Percentiles rank a stretch among this genome's conserved stretches.
phyloP scores from a whole-genome alignment of 2,329 filamentous ascomycete genomes.

The Epichloe hybrida region DNA sequence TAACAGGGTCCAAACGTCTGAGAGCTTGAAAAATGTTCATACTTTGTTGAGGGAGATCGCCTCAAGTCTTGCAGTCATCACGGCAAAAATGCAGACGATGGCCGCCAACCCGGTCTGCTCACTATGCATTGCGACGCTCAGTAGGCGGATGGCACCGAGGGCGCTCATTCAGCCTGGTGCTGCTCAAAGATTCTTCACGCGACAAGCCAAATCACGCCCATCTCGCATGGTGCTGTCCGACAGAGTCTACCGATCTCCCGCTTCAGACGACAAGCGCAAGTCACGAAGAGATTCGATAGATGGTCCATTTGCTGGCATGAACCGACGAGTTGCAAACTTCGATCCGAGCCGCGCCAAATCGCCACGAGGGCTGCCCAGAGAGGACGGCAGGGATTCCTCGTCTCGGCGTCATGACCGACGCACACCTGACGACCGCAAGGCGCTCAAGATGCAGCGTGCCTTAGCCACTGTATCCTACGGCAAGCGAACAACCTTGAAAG shows the following conservation, averaged over 20 bases:
- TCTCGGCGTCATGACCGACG: conserved; percentile 22
- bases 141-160: conserved; percentile 6
- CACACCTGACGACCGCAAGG: conserved; percentile 41
- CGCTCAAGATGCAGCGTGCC: conserved; percentile 84
- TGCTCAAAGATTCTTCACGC: conserved; percentile 23
- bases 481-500: conserved; percentile 39
- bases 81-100: conserved; percentile 5
- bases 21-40: no score
- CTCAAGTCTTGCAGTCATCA: background rate
- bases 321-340: conserved; percentile 34
- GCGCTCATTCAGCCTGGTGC: conserved; percentile 18
- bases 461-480: conserved; percentile 67
- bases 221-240: conserved; percentile 47
- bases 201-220: conserved; percentile 24
- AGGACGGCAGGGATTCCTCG: conserved; percentile 11
- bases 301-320: conserved; percentile 44
- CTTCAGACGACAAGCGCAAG: conserved; percentile 20
- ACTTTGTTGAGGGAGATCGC: no score
- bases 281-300: conserved; percentile 25
- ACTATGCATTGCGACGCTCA: conserved; percentile 8
- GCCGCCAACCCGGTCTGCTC: conserved; percentile 9
- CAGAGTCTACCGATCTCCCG: conserved; percentile 30
- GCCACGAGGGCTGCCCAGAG: conserved; percentile 6
- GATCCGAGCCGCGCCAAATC: conserved; percentile 13
- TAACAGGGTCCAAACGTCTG: no score